Conservation (phyloP, 106 monocot species). For the Allium fistulosum region DNA sequence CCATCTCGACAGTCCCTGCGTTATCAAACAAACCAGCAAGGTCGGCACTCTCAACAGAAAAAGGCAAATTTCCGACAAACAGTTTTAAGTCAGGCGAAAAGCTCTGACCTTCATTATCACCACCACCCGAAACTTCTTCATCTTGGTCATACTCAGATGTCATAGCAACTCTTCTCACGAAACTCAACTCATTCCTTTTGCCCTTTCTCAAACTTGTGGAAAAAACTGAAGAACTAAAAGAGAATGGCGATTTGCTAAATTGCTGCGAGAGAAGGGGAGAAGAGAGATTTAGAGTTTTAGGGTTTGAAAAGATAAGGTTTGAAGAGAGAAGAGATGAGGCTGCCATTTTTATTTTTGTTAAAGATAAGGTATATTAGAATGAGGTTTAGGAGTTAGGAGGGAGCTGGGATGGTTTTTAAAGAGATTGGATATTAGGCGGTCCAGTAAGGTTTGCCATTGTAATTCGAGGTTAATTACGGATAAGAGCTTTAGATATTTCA, state of each 20-base stretch:
- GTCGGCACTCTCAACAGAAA: slow-evolving; percentile 71
- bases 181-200: background rate
- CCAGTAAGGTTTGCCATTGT: background rate
- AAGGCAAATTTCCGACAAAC: slow-evolving; percentile 86
- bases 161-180: slow-evolving; percentile 10
- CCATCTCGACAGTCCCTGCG: slow-evolving; percentile 78
- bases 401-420: background rate
- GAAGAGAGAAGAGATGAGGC: slow-evolving; percentile 4
- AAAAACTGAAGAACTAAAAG: background rate
- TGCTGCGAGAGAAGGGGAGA: background rate
- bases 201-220: background rate
- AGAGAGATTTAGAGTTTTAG: slow-evolving; percentile 1
- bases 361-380: slow-evolving; percentile 1
- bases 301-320: slow-evolving; percentile 2
- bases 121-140: background rate
- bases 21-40: slow-evolving; percentile 58
- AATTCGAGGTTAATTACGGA: background rate
- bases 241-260: background rate
- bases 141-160: slow-evolving; percentile 26
- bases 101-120: slow-evolving; percentile 5
- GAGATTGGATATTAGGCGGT: background rate
- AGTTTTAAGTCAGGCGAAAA: slow-evolving; percentile 62
- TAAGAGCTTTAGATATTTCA: background rate
- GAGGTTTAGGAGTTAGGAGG: background rate
- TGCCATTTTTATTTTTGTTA: background rate